Base-by-base conservation (phyloP, 768 basidiomycete genomes). In the Sutorius australiensis region DNA sequence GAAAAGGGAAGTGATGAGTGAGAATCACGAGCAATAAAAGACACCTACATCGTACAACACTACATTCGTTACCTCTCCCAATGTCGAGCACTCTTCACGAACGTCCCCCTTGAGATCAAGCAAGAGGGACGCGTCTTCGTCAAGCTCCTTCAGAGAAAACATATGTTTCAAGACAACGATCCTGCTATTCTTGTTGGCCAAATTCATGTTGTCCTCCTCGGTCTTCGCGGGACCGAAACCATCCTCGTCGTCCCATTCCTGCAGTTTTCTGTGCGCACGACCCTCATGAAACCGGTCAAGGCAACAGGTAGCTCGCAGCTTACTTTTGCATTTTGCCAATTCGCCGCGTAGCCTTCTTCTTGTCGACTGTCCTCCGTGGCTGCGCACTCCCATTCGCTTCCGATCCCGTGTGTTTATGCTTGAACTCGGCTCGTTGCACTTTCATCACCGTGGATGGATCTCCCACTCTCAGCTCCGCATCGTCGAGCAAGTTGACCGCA, bases 71-170 rank as follows among this genome's bases (percentile, higher is more conserved):
- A 99, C 97, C 61, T 95, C 91, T 28, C 97, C 97, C 12, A 98
- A 69, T 0, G 80, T 80, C 46, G 89, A 83, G 57, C 93, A 93
- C 66, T 98, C 95, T 32, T 95, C 94, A 50, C 95, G 81, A 16
- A 98, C 94, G 60, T 98, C 95, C 64, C 97, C 93, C 66, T 98
- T 98, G 47, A 98, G 78, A 61, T 98, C 95, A 13, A 98, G 80
- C 17, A 98, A 73, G 24, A 98, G 72, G 7, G 90, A 78, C 0
- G 90, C 75, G 62, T 98, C 94, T 60, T 93, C 83, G 31, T 91
- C 86, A 1, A 98, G 79, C 58, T 94, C 90, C 61, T 87, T 69
- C 17, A 92, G 75, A 5, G 87, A 87, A 65, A 99, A 99, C 94
- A 98, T 98, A 62, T 92, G 85, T 67, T 92, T 95, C 57, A 99